Conservation (phyloP, 2,329 filamentous ascomycete genomes). For the Hyphodiscus sp. region DNA sequence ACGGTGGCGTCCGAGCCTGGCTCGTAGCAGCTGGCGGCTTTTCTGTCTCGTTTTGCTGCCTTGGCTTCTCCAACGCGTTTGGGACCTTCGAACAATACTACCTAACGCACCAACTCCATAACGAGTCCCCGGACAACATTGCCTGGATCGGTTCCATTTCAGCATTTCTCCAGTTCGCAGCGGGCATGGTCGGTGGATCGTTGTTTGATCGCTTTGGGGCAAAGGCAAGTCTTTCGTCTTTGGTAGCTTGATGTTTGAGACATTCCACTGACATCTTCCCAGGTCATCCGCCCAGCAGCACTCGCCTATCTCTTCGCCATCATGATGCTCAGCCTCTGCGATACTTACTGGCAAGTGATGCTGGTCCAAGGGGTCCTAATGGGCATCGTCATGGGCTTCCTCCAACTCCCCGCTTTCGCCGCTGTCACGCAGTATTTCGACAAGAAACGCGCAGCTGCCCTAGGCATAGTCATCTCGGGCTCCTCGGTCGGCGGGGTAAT, state of each 20-base stretch:
- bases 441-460: constrained; percentile 14
- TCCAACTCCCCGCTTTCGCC: constrained; percentile 22
- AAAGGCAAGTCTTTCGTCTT: constrained; percentile 4
- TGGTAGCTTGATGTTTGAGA: neutral
- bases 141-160: constrained; percentile 32
- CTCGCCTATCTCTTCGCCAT: constrained; percentile 19
- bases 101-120: constrained; percentile 10
- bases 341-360: constrained; percentile 30
- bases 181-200: neutral
- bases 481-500: constrained; percentile 31
- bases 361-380: constrained; percentile 24
- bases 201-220: constrained; percentile 27
- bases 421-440: constrained; percentile 15
- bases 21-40: constrained; percentile 13
- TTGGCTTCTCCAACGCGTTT: constrained; percentile 32
- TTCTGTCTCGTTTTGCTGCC: constrained; percentile 25
- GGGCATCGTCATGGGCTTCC: constrained; percentile 19
- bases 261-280: neutral
- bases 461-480: constrained; percentile 24
- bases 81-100: constrained; percentile 33
- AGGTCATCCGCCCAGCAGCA: constrained; percentile 13
- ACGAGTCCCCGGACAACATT: constrained; percentile 26
- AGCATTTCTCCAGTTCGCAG: constrained; percentile 27
- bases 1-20: constrained; percentile 3
- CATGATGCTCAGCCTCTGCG: constrained; percentile 28